These are phyloP conservation scores for Strobilomyces dryophilus DNA, from an alignment of 768 basidiomycete genomes.

Conservation along the genomic window DNA sequence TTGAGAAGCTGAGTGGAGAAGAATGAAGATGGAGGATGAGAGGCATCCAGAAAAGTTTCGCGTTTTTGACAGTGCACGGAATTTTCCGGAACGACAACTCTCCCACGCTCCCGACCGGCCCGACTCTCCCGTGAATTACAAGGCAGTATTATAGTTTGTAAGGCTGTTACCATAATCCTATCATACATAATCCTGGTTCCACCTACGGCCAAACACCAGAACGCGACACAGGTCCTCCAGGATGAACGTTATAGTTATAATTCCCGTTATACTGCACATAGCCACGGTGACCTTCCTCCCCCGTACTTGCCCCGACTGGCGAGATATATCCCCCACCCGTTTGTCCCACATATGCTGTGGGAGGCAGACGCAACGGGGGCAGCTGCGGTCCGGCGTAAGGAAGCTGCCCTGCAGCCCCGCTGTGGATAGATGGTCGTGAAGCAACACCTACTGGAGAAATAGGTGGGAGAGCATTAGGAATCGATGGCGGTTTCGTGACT, in stretches of 20 bases:
- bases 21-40: conserved; percentile 42
- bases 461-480: conserved; percentile 16
- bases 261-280: conserved; percentile 26
- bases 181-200: conserved; percentile 12
- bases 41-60: conserved; percentile 47
- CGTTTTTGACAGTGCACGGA: conserved; percentile 35
- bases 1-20: conserved; percentile 45
- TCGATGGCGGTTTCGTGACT: conserved; percentile 9
- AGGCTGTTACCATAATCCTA: neutral
- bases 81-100: conserved; percentile 24
- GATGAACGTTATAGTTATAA: conserved; percentile 18
- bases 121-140: conserved; percentile 9
- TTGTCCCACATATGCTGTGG: conserved; percentile 18
- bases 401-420: conserved; percentile 14
- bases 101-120: conserved; percentile 28
- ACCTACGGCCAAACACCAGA: conserved; percentile 28
- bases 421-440: conserved; percentile 10
- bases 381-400: conserved; percentile 23
- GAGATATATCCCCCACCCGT: conserved; percentile 20
- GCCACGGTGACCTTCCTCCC: conserved; percentile 20
- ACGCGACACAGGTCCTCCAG: conserved; percentile 22
- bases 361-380: conserved; percentile 26
- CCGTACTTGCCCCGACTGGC: conserved; percentile 10
- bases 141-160: conserved; percentile 14
- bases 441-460: conserved; percentile 22